Evolutionary conservation across 2,329 filamentous ascomycete genomes (phyloP).

Genomic region (Apiospora pterosperma): DNA sequence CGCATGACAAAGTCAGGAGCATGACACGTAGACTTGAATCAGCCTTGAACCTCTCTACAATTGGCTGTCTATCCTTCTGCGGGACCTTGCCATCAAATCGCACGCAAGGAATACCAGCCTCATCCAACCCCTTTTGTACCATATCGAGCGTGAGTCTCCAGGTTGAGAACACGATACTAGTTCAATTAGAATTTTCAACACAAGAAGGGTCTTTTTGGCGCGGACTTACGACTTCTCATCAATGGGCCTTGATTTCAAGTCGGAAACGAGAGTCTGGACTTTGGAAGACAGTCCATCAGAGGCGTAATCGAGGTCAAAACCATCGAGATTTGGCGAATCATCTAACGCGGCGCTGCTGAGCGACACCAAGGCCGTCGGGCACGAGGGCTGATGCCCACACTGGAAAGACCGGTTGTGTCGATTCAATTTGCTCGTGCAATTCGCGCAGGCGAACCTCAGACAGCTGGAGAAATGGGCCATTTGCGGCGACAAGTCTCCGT

Average conservation of each 20-base stretch:
- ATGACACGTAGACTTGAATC: conserved; percentile 38
- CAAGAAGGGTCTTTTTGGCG: neutral
- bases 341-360: conserved; percentile 19
- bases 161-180: conserved; percentile 47
- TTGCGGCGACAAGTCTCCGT: neutral
- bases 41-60: conserved; percentile 36
- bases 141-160: conserved; percentile 48
- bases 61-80: conserved; percentile 35
- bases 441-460: conserved; percentile 27
- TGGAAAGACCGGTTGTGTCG: neutral
- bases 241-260: conserved; percentile 23
- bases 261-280: conserved; percentile 27
- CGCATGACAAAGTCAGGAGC: conserved; percentile 47
- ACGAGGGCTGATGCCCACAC: conserved; percentile 24
- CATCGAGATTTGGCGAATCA: conserved; percentile 5
- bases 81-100: conserved; percentile 46
- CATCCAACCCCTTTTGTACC: conserved; percentile 35
- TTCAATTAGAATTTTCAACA: neutral
- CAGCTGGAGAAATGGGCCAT: conserved; percentile 29
- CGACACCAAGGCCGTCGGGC: conserved; percentile 21
- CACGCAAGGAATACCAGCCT: conserved; percentile 29
- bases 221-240: conserved; percentile 31
- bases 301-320: neutral
- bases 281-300: conserved; percentile 26
- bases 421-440: conserved; percentile 18